Percentiles rank a stretch among this genome's conserved stretches.
These are phyloP conservation scores for Nakazawaea peltata DNA, from an alignment of 805 yeast genomes.

Conservation along the genomic window DNA sequence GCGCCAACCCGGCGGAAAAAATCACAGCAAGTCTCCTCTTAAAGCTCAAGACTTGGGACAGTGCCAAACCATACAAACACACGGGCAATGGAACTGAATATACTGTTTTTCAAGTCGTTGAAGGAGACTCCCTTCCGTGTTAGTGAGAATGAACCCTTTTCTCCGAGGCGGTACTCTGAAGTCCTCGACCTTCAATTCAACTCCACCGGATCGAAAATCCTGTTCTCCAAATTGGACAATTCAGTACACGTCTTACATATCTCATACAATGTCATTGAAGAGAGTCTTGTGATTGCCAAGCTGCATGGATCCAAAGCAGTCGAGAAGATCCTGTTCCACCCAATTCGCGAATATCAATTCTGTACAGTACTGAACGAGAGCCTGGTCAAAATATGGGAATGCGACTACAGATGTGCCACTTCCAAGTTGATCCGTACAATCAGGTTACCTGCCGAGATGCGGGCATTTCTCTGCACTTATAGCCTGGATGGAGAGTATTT, in stretches of 20 bases:
- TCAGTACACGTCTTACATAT: conserved; percentile 25
- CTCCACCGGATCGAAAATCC: conserved; percentile 31
- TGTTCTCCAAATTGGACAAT: conserved; percentile 33
- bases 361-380: conserved; percentile 39
- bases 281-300: conserved; percentile 27
- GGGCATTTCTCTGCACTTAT: conserved; percentile 19
- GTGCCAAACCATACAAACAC: too few relatives aligned
- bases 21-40: too few relatives aligned
- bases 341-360: conserved; percentile 29
- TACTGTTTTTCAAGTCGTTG: conserved; percentile 5
- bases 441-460: not conserved
- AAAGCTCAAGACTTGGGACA: too few relatives aligned
- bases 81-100: conserved; percentile 3
- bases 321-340: conserved; percentile 37
- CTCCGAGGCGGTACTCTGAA: conserved; percentile 17
- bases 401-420: conserved; percentile 21
- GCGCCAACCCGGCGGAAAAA: too few relatives aligned
- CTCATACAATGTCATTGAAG: conserved; percentile 19
- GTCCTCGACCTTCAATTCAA: conserved; percentile 31
- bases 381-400: conserved; percentile 33
- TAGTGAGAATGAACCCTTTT: conserved; percentile 1
- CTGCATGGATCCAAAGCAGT: conserved; percentile 35
- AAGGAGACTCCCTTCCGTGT: not conserved
- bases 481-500: conserved; percentile 32
- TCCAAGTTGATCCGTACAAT: conserved; percentile 10